Evolutionary conservation across 225 moss, liverwort and hornwort genomes (phyloP).

Genomic region (Antitrichia curtipendula): DNA sequence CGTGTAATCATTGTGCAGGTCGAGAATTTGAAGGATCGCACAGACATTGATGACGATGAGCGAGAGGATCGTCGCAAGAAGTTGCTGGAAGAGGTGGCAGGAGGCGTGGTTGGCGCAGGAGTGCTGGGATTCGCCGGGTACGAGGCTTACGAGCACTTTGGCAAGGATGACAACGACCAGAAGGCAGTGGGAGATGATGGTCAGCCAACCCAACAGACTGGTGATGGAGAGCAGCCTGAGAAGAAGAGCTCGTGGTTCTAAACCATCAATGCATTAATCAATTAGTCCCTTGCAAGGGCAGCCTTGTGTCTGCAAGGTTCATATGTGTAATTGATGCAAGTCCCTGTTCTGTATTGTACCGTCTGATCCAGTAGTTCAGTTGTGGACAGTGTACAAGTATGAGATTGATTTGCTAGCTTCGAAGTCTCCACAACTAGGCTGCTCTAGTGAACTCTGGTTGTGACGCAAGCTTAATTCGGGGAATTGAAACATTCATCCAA

Average conservation of each 20-base stretch:
- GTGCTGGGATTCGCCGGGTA: constrained; percentile 9
- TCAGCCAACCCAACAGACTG: neutral
- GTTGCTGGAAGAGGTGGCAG: constrained; percentile 10
- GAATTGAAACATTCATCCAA: neutral
- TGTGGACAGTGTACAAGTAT: neutral
- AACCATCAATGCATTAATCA: neutral
- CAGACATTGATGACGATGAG: constrained; percentile 21
- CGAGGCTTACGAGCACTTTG: neutral
- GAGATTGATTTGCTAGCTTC: neutral
- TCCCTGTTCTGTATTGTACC: neutral
- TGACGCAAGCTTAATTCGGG: neutral
- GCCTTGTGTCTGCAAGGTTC: neutral
- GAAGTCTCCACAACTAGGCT: neutral
- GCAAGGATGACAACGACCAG: neutral
- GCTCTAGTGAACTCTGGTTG: neutral
- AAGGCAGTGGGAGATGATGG: neutral
- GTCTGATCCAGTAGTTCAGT: neutral
- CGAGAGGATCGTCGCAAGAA: constrained; percentile 8
- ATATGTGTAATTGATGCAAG: neutral
- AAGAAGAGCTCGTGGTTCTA: constrained; percentile 20
- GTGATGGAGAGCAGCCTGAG: neutral
- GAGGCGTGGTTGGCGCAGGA: constrained; percentile 7
- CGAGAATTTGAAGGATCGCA: constrained; percentile 22
- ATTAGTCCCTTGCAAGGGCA: neutral
- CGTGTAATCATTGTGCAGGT: neutral